A percentile compares a stretch with the other conserved stretches of the same genome.
These are phyloP conservation scores for Kwoniella newhampshirensis DNA, from an alignment of 768 basidiomycete genomes.

Conservation along the genomic window DNA sequence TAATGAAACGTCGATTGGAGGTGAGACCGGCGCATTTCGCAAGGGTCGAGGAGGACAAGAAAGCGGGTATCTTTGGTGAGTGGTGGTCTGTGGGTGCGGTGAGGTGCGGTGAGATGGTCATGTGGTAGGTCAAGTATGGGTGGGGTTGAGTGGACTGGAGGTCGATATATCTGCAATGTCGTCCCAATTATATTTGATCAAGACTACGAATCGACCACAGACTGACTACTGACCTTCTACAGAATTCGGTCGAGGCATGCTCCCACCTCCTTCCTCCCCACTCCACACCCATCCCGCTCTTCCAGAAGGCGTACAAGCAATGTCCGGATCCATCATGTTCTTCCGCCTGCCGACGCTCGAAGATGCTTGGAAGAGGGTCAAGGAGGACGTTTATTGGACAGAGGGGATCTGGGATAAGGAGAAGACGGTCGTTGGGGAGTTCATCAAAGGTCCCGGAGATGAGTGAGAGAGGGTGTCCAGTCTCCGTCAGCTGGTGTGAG, in stretches of 20 bases:
- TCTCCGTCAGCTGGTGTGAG: too few species aligned
- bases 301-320: constrained; percentile 23
- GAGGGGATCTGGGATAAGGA: constrained; percentile 50
- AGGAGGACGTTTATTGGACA: constrained; percentile 47
- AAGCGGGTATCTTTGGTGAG: constrained; percentile 15
- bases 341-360: constrained; percentile 38
- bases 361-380: constrained; percentile 36
- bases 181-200: too few species aligned
- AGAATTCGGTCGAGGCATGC: constrained; percentile 20
- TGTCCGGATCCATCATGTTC: constrained; percentile 40
- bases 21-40: constrained; percentile 43
- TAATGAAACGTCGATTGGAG: constrained; percentile 33
- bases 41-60: constrained; percentile 33
- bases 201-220: too few species aligned
- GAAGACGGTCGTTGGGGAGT: constrained; percentile 40
- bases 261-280: constrained; percentile 6
- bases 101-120: too few species aligned
- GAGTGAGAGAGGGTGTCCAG: too few species aligned
- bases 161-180: too few species aligned
- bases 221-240: background rate
- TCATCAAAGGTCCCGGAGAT: constrained; percentile 6
- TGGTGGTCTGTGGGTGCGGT: background rate
- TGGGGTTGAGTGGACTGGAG: too few species aligned
- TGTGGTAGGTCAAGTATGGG: too few species aligned
- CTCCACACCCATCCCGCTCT: constrained; percentile 13